A percentile compares a stretch with the other conserved stretches of the same genome.
Conservation (phyloP, 2,329 filamentous ascomycete species). For the Scortechinia acanthostroma region DNA sequence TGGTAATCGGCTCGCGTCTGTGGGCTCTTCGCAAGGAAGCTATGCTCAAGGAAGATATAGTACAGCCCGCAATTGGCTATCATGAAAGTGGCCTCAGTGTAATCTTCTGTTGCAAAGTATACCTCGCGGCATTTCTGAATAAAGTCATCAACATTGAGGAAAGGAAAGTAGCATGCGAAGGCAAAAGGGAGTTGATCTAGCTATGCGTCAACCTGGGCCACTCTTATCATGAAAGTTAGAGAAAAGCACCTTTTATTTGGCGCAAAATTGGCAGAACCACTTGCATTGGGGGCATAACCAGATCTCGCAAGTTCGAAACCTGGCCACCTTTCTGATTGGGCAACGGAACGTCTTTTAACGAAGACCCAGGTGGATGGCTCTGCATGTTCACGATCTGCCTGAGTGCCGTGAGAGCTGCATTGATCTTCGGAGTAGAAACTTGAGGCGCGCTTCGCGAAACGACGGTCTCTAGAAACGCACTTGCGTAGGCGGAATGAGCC, state of each 20-base stretch:
- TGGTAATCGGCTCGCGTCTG: slow-evolving; percentile 22
- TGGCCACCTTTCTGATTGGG: slow-evolving; percentile 34
- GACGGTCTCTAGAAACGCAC: slow-evolving; percentile 43
- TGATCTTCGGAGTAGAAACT: slow-evolving; percentile 37
- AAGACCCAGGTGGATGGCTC: slow-evolving; percentile 14
- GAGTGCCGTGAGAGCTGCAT: slow-evolving; percentile 39
- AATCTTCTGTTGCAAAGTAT: slow-evolving; percentile 42
- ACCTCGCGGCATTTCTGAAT: slow-evolving; percentile 36
- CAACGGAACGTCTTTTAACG: slow-evolving; percentile 31
- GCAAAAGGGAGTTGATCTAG: slow-evolving; percentile 35
- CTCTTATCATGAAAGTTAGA: slow-evolving; percentile 4
- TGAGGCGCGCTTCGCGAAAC: slow-evolving; percentile 36
- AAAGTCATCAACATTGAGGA: slow-evolving; percentile 39
- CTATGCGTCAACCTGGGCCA: not conserved
- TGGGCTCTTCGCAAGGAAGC: slow-evolving; percentile 18
- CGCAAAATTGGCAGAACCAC: slow-evolving; percentile 39
- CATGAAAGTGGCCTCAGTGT: slow-evolving; percentile 39
- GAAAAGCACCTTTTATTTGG: slow-evolving; percentile 30
- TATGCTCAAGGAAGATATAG: slow-evolving; percentile 38
- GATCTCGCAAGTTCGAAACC: slow-evolving; percentile 33
- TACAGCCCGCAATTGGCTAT: slow-evolving; percentile 39
- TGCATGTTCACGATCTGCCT: slow-evolving; percentile 44
- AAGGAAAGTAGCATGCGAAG: slow-evolving; percentile 39
- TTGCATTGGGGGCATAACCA: slow-evolving; percentile 44
- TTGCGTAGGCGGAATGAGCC: slow-evolving; percentile 43